Conservation (phyloP, 2,329 filamentous ascomycete species). For the Cordyceps javanica region DNA sequence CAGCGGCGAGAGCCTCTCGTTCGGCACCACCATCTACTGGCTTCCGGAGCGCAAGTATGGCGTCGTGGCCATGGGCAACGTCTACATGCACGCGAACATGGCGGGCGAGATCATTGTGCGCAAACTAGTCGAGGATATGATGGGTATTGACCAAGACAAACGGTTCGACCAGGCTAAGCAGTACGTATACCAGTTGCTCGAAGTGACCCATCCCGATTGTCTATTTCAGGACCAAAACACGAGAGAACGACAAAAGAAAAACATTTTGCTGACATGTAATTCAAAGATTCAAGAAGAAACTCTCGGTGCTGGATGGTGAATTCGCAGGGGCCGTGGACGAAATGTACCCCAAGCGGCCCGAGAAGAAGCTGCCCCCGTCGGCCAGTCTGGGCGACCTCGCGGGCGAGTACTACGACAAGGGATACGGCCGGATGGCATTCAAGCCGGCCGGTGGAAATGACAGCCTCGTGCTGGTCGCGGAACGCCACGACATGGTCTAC, state of each 20-base stretch:
- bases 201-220: no score
- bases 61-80: neutral
- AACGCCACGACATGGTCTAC: neutral
- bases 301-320: neutral
- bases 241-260: no score
- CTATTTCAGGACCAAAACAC: no score
- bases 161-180: neutral
- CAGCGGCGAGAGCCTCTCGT: neutral
- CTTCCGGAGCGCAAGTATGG: neutral
- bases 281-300: neutral
- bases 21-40: constrained; percentile 3
- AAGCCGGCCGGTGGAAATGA: neutral
- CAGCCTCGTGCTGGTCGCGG: neutral
- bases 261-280: no score
- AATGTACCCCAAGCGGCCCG: neutral
- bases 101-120: neutral
- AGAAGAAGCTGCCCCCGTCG: neutral
- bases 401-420: neutral
- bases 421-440: neutral
- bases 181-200: neutral
- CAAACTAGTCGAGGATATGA: neutral
- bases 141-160: neutral
- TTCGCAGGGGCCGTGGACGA: neutral
- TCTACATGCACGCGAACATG: neutral
- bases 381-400: neutral